Conservation (phyloP, 768 basidiomycete species). For the Dioszegia crocea region DNA sequence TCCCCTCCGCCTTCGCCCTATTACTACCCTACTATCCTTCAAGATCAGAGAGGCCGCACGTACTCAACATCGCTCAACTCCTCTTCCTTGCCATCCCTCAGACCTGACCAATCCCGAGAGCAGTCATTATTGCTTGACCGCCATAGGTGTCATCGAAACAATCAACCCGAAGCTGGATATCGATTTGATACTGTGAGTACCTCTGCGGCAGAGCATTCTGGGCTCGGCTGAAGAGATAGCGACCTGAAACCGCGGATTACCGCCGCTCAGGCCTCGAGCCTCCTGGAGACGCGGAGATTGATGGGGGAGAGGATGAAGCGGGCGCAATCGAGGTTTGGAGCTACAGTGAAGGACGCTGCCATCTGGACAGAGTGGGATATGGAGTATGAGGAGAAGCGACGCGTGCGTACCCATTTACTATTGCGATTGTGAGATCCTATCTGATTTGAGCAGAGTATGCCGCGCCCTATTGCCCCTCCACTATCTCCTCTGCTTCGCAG, state of each 20-base stretch:
- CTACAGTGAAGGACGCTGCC: neutral
- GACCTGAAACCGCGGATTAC: neutral
- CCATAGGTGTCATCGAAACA: neutral
- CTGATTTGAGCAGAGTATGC: neutral
- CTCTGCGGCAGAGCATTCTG: too few species aligned
- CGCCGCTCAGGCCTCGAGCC: neutral
- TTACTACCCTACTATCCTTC: too few species aligned
- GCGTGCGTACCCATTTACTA: neutral
- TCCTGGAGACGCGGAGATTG: neutral
- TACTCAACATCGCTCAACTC: neutral
- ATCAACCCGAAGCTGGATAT: neutral
- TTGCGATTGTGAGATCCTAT: neutral
- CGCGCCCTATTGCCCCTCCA: neutral
- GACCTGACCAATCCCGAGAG: neutral
- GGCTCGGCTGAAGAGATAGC: neutral
- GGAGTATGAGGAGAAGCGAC: neutral
- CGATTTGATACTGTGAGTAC: neutral
- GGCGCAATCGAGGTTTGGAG: neutral
- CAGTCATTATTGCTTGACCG: too few species aligned
- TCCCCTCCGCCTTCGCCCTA: too few species aligned
- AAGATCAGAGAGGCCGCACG: too few species aligned
- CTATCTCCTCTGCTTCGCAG: neutral
- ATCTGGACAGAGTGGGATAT: conserved; percentile 3
- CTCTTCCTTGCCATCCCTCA: neutral
- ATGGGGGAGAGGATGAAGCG: neutral